Evolutionary conservation across 1,284 basidiomycete species (phyloP), one percentile per base, ranked within the genome.

Genomic region (Leccinum fuscescens): DNA sequence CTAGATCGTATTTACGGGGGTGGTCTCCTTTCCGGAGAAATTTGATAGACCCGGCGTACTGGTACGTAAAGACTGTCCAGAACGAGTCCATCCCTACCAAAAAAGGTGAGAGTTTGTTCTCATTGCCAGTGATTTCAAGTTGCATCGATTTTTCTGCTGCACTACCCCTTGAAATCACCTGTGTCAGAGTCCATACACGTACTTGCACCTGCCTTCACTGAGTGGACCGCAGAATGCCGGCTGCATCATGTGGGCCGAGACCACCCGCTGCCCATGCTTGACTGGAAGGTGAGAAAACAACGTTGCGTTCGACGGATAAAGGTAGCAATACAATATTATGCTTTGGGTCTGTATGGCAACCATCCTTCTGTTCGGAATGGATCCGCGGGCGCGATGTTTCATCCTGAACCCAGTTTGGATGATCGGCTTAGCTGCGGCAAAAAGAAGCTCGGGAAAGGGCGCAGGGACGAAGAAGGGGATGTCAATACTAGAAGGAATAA

Each of bases 31-130:
- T 64, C 64, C 63, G 39, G 62, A 65, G 58, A 72, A 67, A 62
- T 66, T 64, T 58, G 72, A 67, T 63, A 62, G 58, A 65, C 56
- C 64, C 11, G 67, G 68, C 49, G 31, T 58, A 44, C 29, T 65
- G 46, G 65, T 74, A 66, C 70, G 72, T 66, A 76, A 72, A 60
- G 66, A 55, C 31, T 59, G 50, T 58, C 67, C 67, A 15, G 66
- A 69, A 61, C 59, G 50, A 31, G 63, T 53, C 48, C 56, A 58
- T 44, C 69, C 20, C 44, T 72, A 57, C 70, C 72, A 62, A 63
- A 72, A 62, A 53, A 73, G 68, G 71, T 66, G 64, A 67, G 69
- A 59, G 50, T 42, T 11, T 50, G 29, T 62, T 66, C 57, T 59
- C 56, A 62, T 50, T 56, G 24, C 51, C 58, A 59, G 27, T 39